phyloP scores from a whole-genome alignment of 176 grass and related monocot species.

The Hordeum marinum region DNA sequence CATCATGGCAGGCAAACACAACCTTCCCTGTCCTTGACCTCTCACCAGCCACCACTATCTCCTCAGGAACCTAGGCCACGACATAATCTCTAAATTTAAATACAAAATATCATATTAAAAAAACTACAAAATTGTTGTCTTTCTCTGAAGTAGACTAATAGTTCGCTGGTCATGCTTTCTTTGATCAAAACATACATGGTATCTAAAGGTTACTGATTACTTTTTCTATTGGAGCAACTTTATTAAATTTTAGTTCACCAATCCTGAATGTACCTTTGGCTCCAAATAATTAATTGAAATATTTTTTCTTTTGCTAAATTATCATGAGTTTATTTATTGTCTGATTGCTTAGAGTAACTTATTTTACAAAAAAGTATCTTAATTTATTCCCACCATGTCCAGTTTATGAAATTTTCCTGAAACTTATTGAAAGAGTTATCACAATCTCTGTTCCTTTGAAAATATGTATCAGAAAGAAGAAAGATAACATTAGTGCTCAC shows the following conservation, averaged over 20 bases:
- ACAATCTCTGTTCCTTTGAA: not conserved
- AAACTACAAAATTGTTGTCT: not conserved
- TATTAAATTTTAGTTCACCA: not conserved
- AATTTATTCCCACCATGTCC: not conserved
- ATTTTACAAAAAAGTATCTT: not conserved
- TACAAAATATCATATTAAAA: not conserved
- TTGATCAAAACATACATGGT: not conserved
- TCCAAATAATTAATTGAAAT: constrained; percentile 4
- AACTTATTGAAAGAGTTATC: not conserved
- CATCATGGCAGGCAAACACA: too few species aligned
- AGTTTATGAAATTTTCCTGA: not conserved
- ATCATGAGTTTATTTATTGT: not conserved
- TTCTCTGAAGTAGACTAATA: not conserved
- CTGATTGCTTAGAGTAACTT: not conserved
- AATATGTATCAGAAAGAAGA: not conserved
- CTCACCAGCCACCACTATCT: too few species aligned
- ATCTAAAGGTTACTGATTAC: not conserved
- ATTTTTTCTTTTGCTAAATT: not conserved
- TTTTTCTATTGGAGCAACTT: not conserved
- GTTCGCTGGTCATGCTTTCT: not conserved
- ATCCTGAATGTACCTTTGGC: not conserved
- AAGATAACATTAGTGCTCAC: not conserved
- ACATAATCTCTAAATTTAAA: not conserved
- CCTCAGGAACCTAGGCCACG: too few species aligned
- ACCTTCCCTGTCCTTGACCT: too few species aligned